A percentile compares a stretch with the other conserved stretches of the same genome.
Evolutionary conservation across 108 stramenopile genomes (phyloP).

Genomic region (Seminavis robusta): DNA sequence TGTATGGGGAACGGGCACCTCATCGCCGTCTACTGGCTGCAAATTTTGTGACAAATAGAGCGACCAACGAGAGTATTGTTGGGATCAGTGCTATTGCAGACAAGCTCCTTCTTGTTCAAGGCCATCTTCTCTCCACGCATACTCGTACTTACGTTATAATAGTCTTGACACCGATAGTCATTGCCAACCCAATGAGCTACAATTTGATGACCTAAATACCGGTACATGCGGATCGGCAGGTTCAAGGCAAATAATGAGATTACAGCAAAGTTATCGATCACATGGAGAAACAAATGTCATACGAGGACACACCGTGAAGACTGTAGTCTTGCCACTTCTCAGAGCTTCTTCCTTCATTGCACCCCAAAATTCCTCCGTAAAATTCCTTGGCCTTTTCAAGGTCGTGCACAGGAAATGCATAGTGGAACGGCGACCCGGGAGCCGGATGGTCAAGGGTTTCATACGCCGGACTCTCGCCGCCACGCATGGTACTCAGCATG

Average conservation of each 20-base stretch:
- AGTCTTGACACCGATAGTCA: slow-evolving; percentile 92
- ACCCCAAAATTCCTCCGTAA: slow-evolving; percentile 87
- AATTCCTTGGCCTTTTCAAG: slow-evolving; percentile 87
- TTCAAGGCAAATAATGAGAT: too few relatives aligned
- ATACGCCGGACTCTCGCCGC: slow-evolving; percentile 28
- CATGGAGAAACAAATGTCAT: too few relatives aligned
- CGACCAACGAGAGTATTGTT: too few relatives aligned
- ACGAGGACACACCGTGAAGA: too few relatives aligned
- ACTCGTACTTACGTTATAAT: too few relatives aligned
- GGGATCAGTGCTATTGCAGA: too few relatives aligned
- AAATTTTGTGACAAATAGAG: too few relatives aligned
- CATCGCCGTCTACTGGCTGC: slow-evolving; percentile 99
- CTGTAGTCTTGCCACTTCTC: slow-evolving; percentile 96
- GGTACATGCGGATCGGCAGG: too few relatives aligned
- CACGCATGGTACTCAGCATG: neutral
- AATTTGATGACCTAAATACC: slow-evolving; percentile 98
- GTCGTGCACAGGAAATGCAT: slow-evolving; percentile 96
- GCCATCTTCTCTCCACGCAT: too few relatives aligned
- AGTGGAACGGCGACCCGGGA: slow-evolving; percentile 90
- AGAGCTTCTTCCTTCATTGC: slow-evolving; percentile 85
- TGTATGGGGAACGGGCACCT: slow-evolving; percentile 97
- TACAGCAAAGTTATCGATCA: too few relatives aligned
- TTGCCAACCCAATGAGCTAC: slow-evolving; percentile 92
- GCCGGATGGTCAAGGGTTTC: slow-evolving; percentile 65
- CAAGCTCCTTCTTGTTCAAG: too few relatives aligned